Evolutionary conservation across 1,284 basidiomycete species (phyloP).

Genomic region (Inonotus hispidus): DNA sequence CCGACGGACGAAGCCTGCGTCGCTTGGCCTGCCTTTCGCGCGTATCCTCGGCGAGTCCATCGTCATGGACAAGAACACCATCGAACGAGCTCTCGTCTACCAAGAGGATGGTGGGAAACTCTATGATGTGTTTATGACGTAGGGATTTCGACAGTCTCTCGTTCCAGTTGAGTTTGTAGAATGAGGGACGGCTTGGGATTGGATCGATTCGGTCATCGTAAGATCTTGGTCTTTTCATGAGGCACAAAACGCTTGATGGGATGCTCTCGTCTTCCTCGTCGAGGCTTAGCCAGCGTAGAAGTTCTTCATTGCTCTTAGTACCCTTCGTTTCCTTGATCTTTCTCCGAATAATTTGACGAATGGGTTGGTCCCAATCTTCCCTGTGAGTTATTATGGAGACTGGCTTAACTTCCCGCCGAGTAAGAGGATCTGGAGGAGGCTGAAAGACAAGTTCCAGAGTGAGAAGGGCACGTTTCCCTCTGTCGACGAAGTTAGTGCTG

Average conservation of each 20-base stretch:
- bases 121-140: conserved; percentile 61
- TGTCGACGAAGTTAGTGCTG: conserved; percentile 27
- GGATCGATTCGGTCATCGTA: conserved; percentile 28
- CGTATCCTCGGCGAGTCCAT: conserved; percentile 35
- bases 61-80: conserved; percentile 48
- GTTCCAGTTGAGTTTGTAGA: conserved; percentile 52
- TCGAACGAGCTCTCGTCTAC: conserved; percentile 57
- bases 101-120: conserved; percentile 77
- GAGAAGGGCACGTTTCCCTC: conserved; percentile 61
- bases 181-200: conserved; percentile 29
- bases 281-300: conserved; percentile 51
- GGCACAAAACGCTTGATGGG: conserved; percentile 47
- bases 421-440: conserved; percentile 39
- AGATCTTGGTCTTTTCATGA: conserved; percentile 45
- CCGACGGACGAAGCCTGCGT: conserved; percentile 44
- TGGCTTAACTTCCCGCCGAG: conserved; percentile 33
- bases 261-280: conserved; percentile 32
- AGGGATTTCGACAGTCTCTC: conserved; percentile 45
- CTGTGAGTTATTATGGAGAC: conserved; percentile 56
- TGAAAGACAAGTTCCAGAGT: conserved; percentile 70
- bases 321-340: conserved; percentile 37
- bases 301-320: conserved; percentile 33
- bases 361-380: conserved; percentile 45
- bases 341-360: conserved; percentile 44
- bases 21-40: conserved; percentile 42